Evolutionary conservation across 139 green algal species (phyloP), one percentile per base, ranked within the genome.

Genomic region (Chlorella sorokiniana): DNA sequence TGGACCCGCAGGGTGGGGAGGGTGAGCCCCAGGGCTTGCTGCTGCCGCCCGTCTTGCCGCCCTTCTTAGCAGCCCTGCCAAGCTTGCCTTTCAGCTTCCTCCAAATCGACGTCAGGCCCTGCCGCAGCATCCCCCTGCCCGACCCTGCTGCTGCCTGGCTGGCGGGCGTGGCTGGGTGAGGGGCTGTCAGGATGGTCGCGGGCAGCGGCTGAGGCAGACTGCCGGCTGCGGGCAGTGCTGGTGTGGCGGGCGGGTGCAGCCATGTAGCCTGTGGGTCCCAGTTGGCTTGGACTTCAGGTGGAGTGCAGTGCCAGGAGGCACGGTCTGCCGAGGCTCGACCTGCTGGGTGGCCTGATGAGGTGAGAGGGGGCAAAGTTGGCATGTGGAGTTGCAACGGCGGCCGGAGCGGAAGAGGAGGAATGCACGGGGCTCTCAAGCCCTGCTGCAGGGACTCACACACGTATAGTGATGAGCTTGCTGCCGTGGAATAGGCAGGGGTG

Each of bases 211-310:
- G 14, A 59, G 16, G 14, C 48, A 59, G 48, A 11, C 48, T 25
- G 31, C 29, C 65, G 0, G 37, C 35, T 31, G 65, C 7, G 10
- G 31, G 8, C 22, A 1, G 37, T n/a, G 65, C 18, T 35, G 38
- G 37, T 31, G 65, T 44, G 37, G 35, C 33, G 3, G 35, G 38
- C 11, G 22, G 37, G 16, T 35, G 65, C 37, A 72, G 65, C 65
- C 65, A 72, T 7, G 35, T 29, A 9, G 65, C 65, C 35, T 48
- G 38, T 9, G 65, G 65, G 65, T 72, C 65, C 65, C 65, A 72
- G 38, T 2, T 33, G 5, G 37, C 1, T 9, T 35, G 65, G 1
- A 72, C 65, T 37, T 52, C 16, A 5, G 65, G 4, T 72, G 65
- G 65, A 14, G 65, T n/a, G n/a, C n/a, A n/a, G n/a, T n/a, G n/a